Evolutionary conservation across 1,284 basidiomycete species (phyloP).

Genomic region (Volvariella surrecta): DNA sequence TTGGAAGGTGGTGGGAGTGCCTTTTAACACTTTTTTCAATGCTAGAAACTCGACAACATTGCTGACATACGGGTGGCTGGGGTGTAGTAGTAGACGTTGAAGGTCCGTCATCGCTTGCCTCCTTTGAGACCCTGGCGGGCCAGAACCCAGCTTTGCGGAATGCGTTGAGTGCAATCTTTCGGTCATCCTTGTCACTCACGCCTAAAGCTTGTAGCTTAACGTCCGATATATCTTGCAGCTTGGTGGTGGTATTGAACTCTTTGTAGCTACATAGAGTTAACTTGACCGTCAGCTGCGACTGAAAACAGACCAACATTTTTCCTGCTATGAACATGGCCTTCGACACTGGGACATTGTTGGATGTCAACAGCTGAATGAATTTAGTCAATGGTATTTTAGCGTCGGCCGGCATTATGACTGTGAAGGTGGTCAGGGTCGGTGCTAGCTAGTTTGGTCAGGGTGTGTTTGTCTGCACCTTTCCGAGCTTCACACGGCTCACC

Average conservation of each 20-base stretch:
- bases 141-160: constrained; percentile 57
- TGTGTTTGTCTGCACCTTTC: neutral
- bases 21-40: neutral
- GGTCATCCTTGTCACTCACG: constrained; percentile 60
- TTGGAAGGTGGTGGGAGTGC: neutral
- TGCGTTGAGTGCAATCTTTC: constrained; percentile 55
- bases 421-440: constrained; percentile 1
- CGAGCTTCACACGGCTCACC: neutral
- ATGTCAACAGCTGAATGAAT: constrained; percentile 69
- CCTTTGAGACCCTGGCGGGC: constrained; percentile 14
- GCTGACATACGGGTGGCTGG: constrained; percentile 1
- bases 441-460: neutral
- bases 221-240: constrained; percentile 52
- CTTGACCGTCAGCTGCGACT: neutral
- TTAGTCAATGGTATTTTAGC: constrained; percentile 56
- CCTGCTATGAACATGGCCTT: constrained; percentile 73
- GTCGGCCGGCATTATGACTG: constrained; percentile 8
- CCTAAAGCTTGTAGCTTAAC: constrained; percentile 48
- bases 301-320: constrained; percentile 55
- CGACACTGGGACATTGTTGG: constrained; percentile 52
- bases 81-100: constrained; percentile 14
- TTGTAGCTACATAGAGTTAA: constrained; percentile 53
- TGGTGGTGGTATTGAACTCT: constrained; percentile 53
- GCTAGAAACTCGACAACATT: too few relatives aligned
- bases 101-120: constrained; percentile 14